Conservation (phyloP, 192 early-diverging fungal genomes). For the Gamsiella multidivaricata region DNA sequence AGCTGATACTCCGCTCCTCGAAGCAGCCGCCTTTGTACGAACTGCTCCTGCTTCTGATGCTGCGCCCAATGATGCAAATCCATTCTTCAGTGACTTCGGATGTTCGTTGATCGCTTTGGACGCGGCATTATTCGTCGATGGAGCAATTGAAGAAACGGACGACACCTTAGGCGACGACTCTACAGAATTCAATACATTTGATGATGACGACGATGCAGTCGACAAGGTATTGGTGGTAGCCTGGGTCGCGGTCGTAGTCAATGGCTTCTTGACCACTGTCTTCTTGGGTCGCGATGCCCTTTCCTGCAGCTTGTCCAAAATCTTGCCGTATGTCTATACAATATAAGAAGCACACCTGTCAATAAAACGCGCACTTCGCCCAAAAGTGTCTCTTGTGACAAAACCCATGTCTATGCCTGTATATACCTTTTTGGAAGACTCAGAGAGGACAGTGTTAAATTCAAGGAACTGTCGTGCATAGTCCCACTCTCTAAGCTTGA, state of each 20-base stretch:
- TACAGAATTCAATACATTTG: conserved; percentile 9
- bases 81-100: too few species aligned
- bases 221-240: not conserved
- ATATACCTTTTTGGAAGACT: conserved; percentile 53
- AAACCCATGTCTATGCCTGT: not conserved
- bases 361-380: not conserved
- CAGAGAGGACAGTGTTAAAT: conserved; percentile 47
- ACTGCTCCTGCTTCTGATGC: too few species aligned
- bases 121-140: too few species aligned
- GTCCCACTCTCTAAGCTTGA: conserved; percentile 54
- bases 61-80: too few species aligned
- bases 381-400: too few species aligned
- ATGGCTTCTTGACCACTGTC: not conserved
- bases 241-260: not conserved
- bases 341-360: not conserved
- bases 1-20: not conserved
- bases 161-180: conserved; percentile 30
- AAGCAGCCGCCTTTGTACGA: conserved; percentile 1
- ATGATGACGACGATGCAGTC: conserved; percentile 19
- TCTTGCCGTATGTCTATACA: conserved; percentile 31
- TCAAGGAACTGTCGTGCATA: conserved; percentile 50
- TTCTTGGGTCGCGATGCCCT: conserved; percentile 41
- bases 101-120: too few species aligned
- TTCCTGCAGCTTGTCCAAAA: conserved; percentile 38
- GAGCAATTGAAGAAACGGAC: too few species aligned